phyloP scores from a whole-genome alignment of 2,329 filamentous ascomycete species.

The Hypomyces rosellus region DNA sequence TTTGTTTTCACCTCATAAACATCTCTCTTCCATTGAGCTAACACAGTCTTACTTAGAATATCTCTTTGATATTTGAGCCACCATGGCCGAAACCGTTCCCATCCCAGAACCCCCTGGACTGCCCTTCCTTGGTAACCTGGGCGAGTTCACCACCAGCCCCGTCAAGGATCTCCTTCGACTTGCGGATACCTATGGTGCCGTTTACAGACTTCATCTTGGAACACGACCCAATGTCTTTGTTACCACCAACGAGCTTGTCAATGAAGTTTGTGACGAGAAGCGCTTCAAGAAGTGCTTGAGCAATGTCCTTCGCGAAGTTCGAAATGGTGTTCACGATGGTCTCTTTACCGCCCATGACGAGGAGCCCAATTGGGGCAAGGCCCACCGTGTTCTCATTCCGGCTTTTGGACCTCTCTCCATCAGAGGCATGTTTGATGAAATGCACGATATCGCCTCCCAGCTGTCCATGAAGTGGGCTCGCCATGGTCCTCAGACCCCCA shows the following conservation, averaged over 20 bases:
- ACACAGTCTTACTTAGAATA: too few species aligned
- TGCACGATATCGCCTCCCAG: conserved; percentile 62
- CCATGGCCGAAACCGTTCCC: conserved; percentile 32
- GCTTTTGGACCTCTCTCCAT: conserved; percentile 66
- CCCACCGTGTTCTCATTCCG: conserved; percentile 59
- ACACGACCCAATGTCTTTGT: conserved; percentile 44
- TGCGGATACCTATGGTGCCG: conserved; percentile 60
- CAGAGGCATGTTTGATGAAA: conserved; percentile 61
- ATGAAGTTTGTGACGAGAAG: conserved; percentile 60
- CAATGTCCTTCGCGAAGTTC: conserved; percentile 43
- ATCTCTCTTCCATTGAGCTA: too few species aligned
- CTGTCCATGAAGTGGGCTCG: conserved; percentile 63
- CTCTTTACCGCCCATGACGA: conserved; percentile 54
- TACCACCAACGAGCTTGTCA: conserved; percentile 48
- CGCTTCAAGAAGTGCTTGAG: conserved; percentile 56
- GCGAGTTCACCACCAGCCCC: conserved; percentile 56
- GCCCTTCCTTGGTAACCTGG: conserved; percentile 60
- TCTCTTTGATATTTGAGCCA: not conserved
- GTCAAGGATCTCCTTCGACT: conserved; percentile 49
- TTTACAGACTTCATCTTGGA: conserved; percentile 50
- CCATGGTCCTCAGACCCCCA: conserved; percentile 49
- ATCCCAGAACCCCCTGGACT: conserved; percentile 60
- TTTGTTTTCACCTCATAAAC: too few species aligned
- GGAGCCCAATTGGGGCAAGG: conserved; percentile 59
- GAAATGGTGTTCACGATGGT: conserved; percentile 57